Base-by-base conservation (phyloP, 345 rosid genomes). In the Linum lewisii region DNA sequence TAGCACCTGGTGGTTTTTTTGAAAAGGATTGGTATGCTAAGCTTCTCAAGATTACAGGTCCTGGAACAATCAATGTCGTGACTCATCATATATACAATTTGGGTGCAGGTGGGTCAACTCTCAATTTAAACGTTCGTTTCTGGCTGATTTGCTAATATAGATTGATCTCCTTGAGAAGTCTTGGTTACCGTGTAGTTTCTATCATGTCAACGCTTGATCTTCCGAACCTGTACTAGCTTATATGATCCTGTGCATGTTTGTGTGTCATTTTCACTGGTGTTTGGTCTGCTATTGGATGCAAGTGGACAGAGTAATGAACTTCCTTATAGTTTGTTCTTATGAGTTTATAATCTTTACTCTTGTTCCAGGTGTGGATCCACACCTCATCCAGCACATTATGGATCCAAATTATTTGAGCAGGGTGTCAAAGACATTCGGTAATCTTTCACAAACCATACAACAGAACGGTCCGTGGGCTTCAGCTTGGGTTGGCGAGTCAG, bases 401-500 rank as follows among this genome's bases (percentile, higher is more conserved):
- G 77, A 89, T 78, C 95, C 99, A 11, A 70, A 55, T 60, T 67
- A 32, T 78, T 71, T 93, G 67, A 87, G 75, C 77, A 76, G 54
- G 76, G 62, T 76, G 61, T 73, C 88, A 1, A 68, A 72, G 67
- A 87, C 86, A 19, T 90, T 93, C 69, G 69, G 76, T 67, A 66
- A 66, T 62, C 79, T 93, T 55, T 69, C 66, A 50, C 76, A 78
- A 34, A 79, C 85, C 13, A 76, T 93, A 59, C 64, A 67, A 47
- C 77, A 72, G 64, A 66, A 79, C 24, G 97, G 99, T 61, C 80
- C 88, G 7, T 89, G 97, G 95, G 78, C 99, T 62, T 83, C 88
- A 77, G 82, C 94, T 36, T 93, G 99, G 99, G 96, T 93, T 63
- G 99, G 99, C 63, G 99, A 93, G 67, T 84, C 99, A 59, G 99